These are phyloP conservation scores for Lindgomyces ingoldianus DNA, from an alignment of 495 filamentous ascomycete species.

Conservation along the genomic window DNA sequence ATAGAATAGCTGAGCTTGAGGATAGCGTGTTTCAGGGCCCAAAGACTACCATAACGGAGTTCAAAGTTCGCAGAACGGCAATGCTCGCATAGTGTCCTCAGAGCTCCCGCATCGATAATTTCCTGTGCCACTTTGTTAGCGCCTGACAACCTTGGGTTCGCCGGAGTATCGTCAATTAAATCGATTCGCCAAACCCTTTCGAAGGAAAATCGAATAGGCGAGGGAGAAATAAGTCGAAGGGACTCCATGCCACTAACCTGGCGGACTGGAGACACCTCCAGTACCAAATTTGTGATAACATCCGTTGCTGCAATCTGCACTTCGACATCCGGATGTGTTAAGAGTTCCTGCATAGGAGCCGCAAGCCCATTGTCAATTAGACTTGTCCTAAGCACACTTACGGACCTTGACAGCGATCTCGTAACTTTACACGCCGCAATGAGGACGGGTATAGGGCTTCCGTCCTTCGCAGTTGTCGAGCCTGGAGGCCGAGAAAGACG, in stretches of 20 bases:
- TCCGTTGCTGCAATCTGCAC: slow-evolving; percentile 84
- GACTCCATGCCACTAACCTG: slow-evolving; percentile 56
- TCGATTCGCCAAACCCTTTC: slow-evolving; percentile 9
- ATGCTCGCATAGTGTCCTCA: slow-evolving; percentile 78
- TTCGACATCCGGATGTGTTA: slow-evolving; percentile 73
- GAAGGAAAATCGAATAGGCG: not conserved
- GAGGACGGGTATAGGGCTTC: slow-evolving; percentile 65
- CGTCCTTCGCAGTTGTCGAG: slow-evolving; percentile 37
- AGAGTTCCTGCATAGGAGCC: slow-evolving; percentile 72
- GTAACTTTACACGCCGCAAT: slow-evolving; percentile 82
- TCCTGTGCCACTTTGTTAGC: slow-evolving; percentile 49
- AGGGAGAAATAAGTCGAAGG: not conserved
- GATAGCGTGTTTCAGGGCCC: slow-evolving; percentile 90
- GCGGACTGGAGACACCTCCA: slow-evolving; percentile 88
- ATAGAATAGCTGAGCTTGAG: slow-evolving; percentile 63
- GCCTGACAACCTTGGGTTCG: not conserved
- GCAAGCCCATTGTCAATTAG: slow-evolving; percentile 84
- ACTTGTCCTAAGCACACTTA: slow-evolving; percentile 78
- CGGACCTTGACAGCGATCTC: slow-evolving; percentile 76
- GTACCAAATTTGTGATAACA: slow-evolving; percentile 76
- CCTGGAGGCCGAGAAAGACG: slow-evolving; percentile 44
- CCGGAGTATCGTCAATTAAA: not conserved
- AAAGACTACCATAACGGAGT: slow-evolving; percentile 77
- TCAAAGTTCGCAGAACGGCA: slow-evolving; percentile 73
- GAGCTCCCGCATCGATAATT: slow-evolving; percentile 72